Evolutionary conservation across 345 rosid genomes (phyloP).

Genomic region (Sisymbrium altissimum): DNA sequence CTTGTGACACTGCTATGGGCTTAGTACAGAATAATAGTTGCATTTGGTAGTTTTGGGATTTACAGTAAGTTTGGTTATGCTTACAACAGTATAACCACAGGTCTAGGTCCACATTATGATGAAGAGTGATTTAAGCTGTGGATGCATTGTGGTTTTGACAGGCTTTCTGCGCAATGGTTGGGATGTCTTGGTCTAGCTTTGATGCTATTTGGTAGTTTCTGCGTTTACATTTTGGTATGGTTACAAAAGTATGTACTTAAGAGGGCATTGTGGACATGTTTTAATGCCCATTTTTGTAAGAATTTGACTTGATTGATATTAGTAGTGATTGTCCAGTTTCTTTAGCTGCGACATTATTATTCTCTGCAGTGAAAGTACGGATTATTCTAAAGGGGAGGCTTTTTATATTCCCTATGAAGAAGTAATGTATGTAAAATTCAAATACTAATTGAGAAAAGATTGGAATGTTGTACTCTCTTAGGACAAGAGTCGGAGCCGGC

Average conservation of each 20-base stretch:
- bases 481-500: background rate
- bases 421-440: background rate
- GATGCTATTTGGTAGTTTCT: background rate
- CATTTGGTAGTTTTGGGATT: background rate
- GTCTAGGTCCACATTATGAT: too few relatives aligned
- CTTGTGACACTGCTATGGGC: slow-evolving; percentile 68
- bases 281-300: background rate
- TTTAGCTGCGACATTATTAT: background rate
- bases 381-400: background rate
- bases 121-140: too few relatives aligned
- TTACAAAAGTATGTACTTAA: background rate
- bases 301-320: background rate
- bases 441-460: background rate
- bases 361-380: too few relatives aligned
- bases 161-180: too few relatives aligned
- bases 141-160: too few relatives aligned
- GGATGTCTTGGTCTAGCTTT: too few relatives aligned
- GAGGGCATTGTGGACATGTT: background rate
- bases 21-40: slow-evolving; percentile 22
- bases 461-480: background rate
- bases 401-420: background rate
- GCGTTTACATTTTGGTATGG: slow-evolving; percentile 2
- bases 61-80: background rate
- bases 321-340: background rate
- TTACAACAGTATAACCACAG: background rate